Evolutionary conservation across 176 grass and related monocot genomes (phyloP).

Genomic region (Triticum turgidum): DNA sequence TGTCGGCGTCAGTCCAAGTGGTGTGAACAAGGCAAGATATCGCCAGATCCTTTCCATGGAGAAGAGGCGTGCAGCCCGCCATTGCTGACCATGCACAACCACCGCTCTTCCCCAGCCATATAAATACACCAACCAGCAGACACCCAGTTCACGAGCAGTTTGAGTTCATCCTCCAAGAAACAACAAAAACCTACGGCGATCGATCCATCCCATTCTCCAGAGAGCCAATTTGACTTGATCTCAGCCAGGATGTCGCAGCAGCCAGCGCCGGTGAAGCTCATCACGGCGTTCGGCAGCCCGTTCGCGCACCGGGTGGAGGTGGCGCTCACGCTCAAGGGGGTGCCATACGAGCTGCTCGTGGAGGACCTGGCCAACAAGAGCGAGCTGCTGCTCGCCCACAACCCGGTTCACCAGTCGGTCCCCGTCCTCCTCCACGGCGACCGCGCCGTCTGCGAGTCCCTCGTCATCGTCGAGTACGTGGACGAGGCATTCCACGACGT

Average conservation of each 20-base stretch:
- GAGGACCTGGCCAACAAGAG: conserved; percentile 50
- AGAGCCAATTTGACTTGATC: too few relatives aligned
- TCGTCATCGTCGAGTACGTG: conserved; percentile 50
- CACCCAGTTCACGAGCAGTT: too few relatives aligned
- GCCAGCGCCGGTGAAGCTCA: not conserved
- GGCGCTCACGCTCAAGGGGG: not conserved
- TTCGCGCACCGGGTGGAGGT: too few relatives aligned
- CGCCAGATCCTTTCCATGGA: not conserved
- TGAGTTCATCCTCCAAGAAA: too few relatives aligned
- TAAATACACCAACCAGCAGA: not conserved
- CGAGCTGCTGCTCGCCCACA: conserved; percentile 27
- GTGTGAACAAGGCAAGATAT: not conserved
- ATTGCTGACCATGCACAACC: not conserved
- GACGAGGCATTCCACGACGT: conserved; percentile 23
- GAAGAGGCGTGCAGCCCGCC: not conserved
- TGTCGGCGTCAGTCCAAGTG: not conserved
- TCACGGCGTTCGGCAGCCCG: too few relatives aligned
- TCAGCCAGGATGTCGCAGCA: too few relatives aligned
- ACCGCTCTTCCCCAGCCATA: not conserved
- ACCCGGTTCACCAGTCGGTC: conserved; percentile 8
- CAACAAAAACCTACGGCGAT: too few relatives aligned
- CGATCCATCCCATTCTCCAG: too few relatives aligned
- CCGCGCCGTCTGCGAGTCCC: conserved; percentile 37
- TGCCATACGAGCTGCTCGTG: conserved; percentile 38
- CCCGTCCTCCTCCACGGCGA: conserved; percentile 53